Conservation (phyloP, 1,284 basidiomycete genomes). For the Inonotus obliquus region DNA sequence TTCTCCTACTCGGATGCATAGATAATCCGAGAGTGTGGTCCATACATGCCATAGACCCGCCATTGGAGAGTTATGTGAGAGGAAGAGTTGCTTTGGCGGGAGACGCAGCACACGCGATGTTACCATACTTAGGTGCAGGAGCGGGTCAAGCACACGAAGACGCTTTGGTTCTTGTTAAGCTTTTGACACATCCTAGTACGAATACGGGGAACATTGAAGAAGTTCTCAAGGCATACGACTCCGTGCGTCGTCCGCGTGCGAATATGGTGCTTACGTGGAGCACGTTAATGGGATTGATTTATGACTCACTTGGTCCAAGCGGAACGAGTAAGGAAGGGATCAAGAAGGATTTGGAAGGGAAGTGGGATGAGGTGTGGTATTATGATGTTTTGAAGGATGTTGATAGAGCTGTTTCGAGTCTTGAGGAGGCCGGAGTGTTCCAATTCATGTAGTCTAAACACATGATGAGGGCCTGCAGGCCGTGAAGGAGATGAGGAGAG, state of each 20-base stretch:
- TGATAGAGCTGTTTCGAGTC: conserved; percentile 23
- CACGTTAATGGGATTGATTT: conserved; percentile 25
- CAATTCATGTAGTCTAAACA: too few species aligned
- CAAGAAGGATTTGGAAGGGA: conserved; percentile 31
- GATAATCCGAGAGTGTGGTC: conserved; percentile 53
- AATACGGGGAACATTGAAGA: conserved; percentile 41
- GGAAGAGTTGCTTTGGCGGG: conserved; percentile 50
- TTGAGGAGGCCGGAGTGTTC: conserved; percentile 17
- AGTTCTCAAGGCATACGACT: conserved; percentile 18
- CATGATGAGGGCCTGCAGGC: too few species aligned
- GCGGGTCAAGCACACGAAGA: conserved; percentile 64
- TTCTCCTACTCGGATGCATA: conserved; percentile 41
- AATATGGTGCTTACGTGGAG: conserved; percentile 15
- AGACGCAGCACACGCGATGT: conserved; percentile 58
- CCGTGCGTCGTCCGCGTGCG: conserved; percentile 17
- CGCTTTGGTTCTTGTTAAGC: conserved; percentile 42
- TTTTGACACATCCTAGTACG: conserved; percentile 45
- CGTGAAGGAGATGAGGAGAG: too few species aligned
- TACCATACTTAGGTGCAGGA: conserved; percentile 58
- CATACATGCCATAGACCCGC: conserved; percentile 49
- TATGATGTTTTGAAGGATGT: conserved; percentile 40
- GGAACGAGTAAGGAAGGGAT: conserved; percentile 27
- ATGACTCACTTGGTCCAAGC: conserved; percentile 33
- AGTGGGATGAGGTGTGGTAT: conserved; percentile 46
- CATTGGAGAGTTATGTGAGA: conserved; percentile 42